A percentile compares a stretch with the other conserved stretches of the same genome.
These are phyloP conservation scores for Backusella tarrabulga DNA, from an alignment of 192 early-diverging fungal genomes.

Conservation along the genomic window DNA sequence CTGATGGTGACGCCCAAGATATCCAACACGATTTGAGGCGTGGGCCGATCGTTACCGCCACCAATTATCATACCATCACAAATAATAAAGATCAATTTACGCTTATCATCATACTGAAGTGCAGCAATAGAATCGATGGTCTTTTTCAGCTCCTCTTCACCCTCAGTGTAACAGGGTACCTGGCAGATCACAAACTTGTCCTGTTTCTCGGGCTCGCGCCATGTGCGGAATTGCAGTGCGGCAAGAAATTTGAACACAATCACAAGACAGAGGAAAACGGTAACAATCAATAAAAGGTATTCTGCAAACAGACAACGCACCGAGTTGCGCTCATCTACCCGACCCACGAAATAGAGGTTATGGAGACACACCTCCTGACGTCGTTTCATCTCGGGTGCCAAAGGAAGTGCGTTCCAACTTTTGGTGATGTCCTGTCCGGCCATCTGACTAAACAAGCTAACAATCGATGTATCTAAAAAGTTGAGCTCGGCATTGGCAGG, in stretches of 20 bases:
- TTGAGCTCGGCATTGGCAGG: conserved; percentile 41
- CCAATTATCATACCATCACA: conserved; percentile 81
- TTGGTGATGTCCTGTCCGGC: conserved; percentile 63
- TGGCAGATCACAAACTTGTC: conserved; percentile 78
- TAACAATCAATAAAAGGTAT: conserved; percentile 80
- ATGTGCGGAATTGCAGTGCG: conserved; percentile 63
- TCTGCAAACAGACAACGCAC: conserved; percentile 75
- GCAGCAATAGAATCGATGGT: conserved; percentile 71
- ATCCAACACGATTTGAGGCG: conserved; percentile 78
- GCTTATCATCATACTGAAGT: conserved; percentile 76
- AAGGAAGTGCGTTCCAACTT: conserved; percentile 55
- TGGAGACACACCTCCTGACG: conserved; percentile 73
- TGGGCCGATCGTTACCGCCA: conserved; percentile 75
- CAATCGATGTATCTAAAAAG: conserved; percentile 60
- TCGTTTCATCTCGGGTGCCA: conserved; percentile 41
- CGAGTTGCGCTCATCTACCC: conserved; percentile 81
- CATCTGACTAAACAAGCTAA: conserved; percentile 61
- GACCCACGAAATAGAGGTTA: conserved; percentile 82
- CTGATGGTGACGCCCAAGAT: conserved; percentile 52
- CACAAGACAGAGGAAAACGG: conserved; percentile 79
- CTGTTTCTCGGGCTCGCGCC: conserved; percentile 59
- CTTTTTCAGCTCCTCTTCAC: conserved; percentile 67
- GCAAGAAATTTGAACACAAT: conserved; percentile 79
- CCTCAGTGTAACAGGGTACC: conserved; percentile 83
- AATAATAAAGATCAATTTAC: conserved; percentile 73